These are phyloP conservation scores for Paramecium biaurelia DNA, from an alignment of 73 alveolate species.

Conservation along the genomic window DNA sequence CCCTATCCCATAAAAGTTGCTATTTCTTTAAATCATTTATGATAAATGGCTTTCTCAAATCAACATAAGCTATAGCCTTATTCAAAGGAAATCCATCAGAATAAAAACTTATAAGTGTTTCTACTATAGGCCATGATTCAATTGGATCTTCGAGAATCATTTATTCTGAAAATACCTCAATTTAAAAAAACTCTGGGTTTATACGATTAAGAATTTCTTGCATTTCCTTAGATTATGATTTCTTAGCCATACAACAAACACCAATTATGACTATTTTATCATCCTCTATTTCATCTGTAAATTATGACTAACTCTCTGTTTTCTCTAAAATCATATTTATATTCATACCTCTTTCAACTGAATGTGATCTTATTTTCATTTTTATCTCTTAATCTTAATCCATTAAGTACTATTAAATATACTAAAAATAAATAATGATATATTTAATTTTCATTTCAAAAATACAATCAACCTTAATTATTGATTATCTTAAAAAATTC, in stretches of 20 bases:
- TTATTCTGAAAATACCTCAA: slow-evolving; percentile 78
- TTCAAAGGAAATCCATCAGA: slow-evolving; percentile 92
- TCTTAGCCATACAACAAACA: slow-evolving; percentile 89
- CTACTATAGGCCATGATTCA: slow-evolving; percentile 93
- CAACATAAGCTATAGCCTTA: slow-evolving; percentile 84
- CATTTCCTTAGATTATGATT: slow-evolving; percentile 83
- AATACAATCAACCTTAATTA: not conserved
- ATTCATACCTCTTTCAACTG: slow-evolving; percentile 28
- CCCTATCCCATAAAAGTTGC: slow-evolving; percentile 91
- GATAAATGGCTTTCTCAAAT: slow-evolving; percentile 83
- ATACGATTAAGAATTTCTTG: slow-evolving; percentile 75
- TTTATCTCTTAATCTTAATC: not conserved
- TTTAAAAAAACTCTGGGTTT: slow-evolving; percentile 71
- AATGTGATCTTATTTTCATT: not conserved
- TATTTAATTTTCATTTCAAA: not conserved
- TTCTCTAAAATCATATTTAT: not conserved
- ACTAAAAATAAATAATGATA: not conserved
- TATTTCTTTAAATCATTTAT: slow-evolving; percentile 89
- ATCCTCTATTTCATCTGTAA: slow-evolving; percentile 24
- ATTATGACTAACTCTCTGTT: not conserved
- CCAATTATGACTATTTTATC: slow-evolving; percentile 68
- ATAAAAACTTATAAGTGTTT: slow-evolving; percentile 85
- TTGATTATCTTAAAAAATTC: slow-evolving; percentile 38
- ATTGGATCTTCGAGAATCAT: slow-evolving; percentile 85
- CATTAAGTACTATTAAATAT: not conserved